Conservation (phyloP, 805 yeast species). For the Hanseniaspora taiwanica region DNA sequence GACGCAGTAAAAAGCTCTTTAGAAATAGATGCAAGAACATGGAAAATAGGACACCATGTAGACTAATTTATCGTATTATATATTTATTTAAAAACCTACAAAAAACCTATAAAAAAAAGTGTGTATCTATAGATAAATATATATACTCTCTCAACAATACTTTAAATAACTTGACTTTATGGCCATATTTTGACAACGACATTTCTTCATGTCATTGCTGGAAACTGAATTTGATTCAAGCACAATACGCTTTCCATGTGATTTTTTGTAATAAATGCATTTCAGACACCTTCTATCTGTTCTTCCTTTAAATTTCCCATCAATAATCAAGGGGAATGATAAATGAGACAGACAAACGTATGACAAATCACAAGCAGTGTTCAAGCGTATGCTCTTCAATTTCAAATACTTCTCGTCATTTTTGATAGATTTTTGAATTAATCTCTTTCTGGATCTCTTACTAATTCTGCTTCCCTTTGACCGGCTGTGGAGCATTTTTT, state of each 20-base stretch:
- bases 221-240: not conserved
- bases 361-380: too few relatives aligned
- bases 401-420: too few relatives aligned
- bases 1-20: not conserved
- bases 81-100: not conserved
- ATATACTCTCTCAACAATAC: not conserved
- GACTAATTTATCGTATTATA: too few relatives aligned
- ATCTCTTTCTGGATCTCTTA: slow-evolving; percentile 3
- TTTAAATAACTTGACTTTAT: not conserved
- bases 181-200: not conserved
- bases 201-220: not conserved
- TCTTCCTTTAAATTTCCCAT: slow-evolving; percentile 2
- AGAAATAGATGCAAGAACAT: not conserved
- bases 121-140: too few relatives aligned
- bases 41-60: not conserved
- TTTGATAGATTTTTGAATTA: slow-evolving; percentile 3
- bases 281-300: slow-evolving; percentile 1
- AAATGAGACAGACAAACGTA: not conserved
- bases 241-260: not conserved
- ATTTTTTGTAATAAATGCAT: slow-evolving; percentile 2
- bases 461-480: not conserved
- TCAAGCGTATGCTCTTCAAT: too few relatives aligned
- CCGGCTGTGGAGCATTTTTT: not conserved
- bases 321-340: slow-evolving; percentile 1
- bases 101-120: not conserved